Base-by-base conservation (phyloP, 2,329 filamentous ascomycete genomes). In the Colletotrichum tropicale region DNA sequence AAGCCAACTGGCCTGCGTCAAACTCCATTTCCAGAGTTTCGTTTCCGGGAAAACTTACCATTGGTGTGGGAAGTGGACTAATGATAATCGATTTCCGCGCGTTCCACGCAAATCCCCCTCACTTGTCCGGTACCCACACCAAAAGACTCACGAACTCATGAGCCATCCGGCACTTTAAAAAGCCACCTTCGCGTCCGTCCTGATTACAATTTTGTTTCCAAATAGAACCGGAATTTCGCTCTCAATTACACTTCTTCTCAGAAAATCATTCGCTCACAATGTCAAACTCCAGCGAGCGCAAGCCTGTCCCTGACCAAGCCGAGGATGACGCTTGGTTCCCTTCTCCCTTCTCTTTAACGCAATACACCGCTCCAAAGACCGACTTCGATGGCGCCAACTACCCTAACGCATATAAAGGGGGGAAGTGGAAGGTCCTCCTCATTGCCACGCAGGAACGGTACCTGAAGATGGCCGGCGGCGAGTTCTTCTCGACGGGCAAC, bases 301-400 rank as follows among this genome's bases (percentile, higher is more conserved):
- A 55, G 4, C 78, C 78, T 52, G 76, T 77, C 30, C 62, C 67
- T 56, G 78, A 79, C 60, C 74, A 77, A 72, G 77, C 77, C 70
- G 79, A 81, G 64, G 71, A 76, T 62, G 77, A 80, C 58, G 75
- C 78, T 64, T 79, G 66, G 55, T 79, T 79, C 66, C 78, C 78
- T 30, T 79, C 78, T 13, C 75, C 77, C n/a, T 79, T 60, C 56
- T 79, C 78, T 21, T 73, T 79, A 5, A 74, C 78, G 7, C 77
- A 79, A 55, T 79, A 79, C 66, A 68, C 70, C 32, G 64, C 74
- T 16, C 78, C 43, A 1, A 48, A 48, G 43, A 48, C 43, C 18
- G 43, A 48, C 43, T 48, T 48, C 3, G 43, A 48, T 48, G 43
- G 43, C 43, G 43, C n/a, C 18, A 12, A 48, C 43, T 48, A 48